These are phyloP conservation scores for Tricholoma terreum DNA, from an alignment of 768 basidiomycete genomes.

Conservation along the genomic window DNA sequence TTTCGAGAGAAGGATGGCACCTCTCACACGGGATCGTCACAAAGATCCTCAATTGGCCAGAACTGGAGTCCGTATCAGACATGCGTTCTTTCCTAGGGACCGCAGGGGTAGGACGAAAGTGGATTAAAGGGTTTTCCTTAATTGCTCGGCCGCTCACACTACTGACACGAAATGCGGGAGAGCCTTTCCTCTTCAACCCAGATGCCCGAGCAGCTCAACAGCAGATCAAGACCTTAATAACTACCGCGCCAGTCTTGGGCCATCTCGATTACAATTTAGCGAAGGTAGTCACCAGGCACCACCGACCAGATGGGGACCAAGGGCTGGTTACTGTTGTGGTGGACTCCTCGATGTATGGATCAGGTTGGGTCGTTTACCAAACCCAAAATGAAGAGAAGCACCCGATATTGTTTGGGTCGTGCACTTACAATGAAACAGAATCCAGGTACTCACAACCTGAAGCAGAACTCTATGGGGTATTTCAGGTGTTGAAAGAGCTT, in stretches of 20 bases:
- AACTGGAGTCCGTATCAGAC: conserved; percentile 8
- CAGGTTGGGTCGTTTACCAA: conserved; percentile 36
- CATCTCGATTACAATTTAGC: conserved; percentile 29
- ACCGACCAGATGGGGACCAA: conserved; percentile 10
- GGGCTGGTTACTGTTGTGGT: conserved; percentile 30
- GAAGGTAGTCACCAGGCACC: neutral
- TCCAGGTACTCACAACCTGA: conserved; percentile 35
- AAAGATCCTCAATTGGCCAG: conserved; percentile 29
- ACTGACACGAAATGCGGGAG: conserved; percentile 2
- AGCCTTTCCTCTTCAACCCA: conserved; percentile 24
- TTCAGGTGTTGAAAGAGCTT: conserved; percentile 26
- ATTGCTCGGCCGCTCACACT: conserved; percentile 24
- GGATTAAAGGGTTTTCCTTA: conserved; percentile 22
- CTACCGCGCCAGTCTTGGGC: conserved; percentile 25
- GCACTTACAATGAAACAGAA: conserved; percentile 31
- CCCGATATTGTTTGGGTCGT: conserved; percentile 28
- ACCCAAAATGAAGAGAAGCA: conserved; percentile 14
- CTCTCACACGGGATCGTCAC: conserved; percentile 19
- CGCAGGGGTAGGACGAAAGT: conserved; percentile 16
- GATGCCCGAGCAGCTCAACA: conserved; percentile 22
- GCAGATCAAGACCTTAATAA: conserved; percentile 19
- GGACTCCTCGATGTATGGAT: conserved; percentile 28
- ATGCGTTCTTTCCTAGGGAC: conserved; percentile 24
- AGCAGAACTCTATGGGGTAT: conserved; percentile 36
- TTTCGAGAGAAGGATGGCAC: conserved; percentile 26